Base-by-base conservation (phyloP, 2,329 filamentous ascomycete genomes). In the Periconia digitata region DNA sequence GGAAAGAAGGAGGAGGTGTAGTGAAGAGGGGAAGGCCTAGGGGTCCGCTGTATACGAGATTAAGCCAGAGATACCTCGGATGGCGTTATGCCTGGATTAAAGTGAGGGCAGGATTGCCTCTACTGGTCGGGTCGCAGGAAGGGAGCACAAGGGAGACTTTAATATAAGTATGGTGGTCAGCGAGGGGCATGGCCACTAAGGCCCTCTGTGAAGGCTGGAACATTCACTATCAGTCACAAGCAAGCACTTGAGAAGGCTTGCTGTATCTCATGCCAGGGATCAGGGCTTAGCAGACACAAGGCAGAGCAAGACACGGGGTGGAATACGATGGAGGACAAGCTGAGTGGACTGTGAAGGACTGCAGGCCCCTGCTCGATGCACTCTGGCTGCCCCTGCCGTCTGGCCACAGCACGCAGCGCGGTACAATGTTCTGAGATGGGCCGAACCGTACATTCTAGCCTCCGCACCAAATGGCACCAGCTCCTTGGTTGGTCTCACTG, bases 141-240 rank as follows among this genome's bases (percentile, higher is more conserved):
- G 50, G 54, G 53, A 54, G 53, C 53, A 60, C 56, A 51, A 57
- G 52, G 49, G 49, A 40, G 40, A 36, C 43, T 67, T 67, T 66
- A 67, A 60, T 61, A 59, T 49, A 40, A 39, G 40, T n/a, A n/a
- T n/a, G n/a, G n/a, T 13, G 20, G 22, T 20, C 16, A 21, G 35
- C 18, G 35, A 17, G 5, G 18, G 10, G 16, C 35, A 37, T 37
- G 6, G 16, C n/a, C 8, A 7, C 36, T 18, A 21, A 41, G 16
- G 18, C 39, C 23, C 16, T 3, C 17, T 22, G 17, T 16, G 29
- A 13, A 44, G 50, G 43, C 35, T 38, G 45, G 43, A 38, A 36
- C 36, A 45, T 34, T 43, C 24, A 40, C 36, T 46, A 43, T 40
- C 50, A 45, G 49, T 54, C 43, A 44, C 40, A 40, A 44, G 54